Base-by-base conservation (phyloP, 1,139 yeast species). In the Saccharomyces hybrid region DNA sequence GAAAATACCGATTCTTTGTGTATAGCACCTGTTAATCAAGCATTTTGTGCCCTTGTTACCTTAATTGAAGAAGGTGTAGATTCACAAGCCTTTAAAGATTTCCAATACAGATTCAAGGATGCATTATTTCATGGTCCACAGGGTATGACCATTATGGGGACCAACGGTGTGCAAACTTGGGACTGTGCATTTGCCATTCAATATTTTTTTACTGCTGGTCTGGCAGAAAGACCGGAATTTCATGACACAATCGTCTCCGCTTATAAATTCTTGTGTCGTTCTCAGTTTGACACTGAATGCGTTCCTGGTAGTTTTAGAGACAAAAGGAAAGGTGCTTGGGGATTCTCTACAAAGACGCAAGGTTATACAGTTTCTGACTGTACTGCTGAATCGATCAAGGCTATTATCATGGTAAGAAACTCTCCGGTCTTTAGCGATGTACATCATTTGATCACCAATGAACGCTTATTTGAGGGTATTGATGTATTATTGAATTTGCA, bases 111-210 rank as follows among this genome's bases (percentile, higher is more conserved):
- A 58, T 82, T 88, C 75, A 79, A 83, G 51, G 98, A 93, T 64
- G 83, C 83, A 44, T 66, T 89, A 55, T 91, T 88, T 71, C 86
- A 86, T 72, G 95, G 96, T 0, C 86, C 93, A 0, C 88, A 86
- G 66, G 99, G 99, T 2, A 79, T 93, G 84, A 82, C 93, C 3
- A 86, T 88, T 55, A 88, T 88, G 88, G 99, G 99, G 8, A 95
- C 99, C 0, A 95, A 95, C 70, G 99, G 99, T 29, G 90, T 89
- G 0, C 99, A 95, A 70, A 91, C 87, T 1, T 95, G 99, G 99
- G 99, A 95, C 70, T 85, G 85, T 21, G 91, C 97, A 0, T 93
- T 95, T 71, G 86, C 88, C 62, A 76, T 93, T 31, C 99, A 95
- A 66, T 89, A 89, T 65, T 79, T 83, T 59, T 84, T 88, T 57